Evolutionary conservation across 306 rosid species (phyloP).

Genomic region (Trichosanthes cucumerina): DNA sequence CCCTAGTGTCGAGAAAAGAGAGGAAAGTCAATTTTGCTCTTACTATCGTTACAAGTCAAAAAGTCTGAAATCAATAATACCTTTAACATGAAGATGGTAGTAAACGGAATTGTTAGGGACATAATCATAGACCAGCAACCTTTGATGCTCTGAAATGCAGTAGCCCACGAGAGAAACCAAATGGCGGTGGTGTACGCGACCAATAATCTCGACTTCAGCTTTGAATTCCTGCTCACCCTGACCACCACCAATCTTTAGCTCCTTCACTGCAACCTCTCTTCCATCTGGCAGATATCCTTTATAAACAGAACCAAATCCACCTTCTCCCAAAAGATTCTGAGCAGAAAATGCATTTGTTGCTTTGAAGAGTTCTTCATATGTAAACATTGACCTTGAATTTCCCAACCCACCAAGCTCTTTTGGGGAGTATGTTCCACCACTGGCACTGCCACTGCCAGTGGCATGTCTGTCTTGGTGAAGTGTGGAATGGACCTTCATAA

Average conservation of each 20-base stretch:
- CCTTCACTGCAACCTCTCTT: slow-evolving; percentile 79
- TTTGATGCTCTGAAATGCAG: slow-evolving; percentile 58
- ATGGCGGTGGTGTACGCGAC: slow-evolving; percentile 93
- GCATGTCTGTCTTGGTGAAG: slow-evolving; percentile 51
- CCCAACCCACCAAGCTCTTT: slow-evolving; percentile 52
- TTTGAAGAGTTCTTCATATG: slow-evolving; percentile 63
- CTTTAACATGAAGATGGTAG: slow-evolving; percentile 83
- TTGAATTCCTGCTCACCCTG: slow-evolving; percentile 89
- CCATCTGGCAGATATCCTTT: slow-evolving; percentile 82
- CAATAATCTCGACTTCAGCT: slow-evolving; percentile 83
- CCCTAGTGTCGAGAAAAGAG: slow-evolving; percentile 27
- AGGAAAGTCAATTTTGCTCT: slow-evolving; percentile 11
- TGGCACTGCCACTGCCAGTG: slow-evolving; percentile 35
- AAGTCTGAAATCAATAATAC: slow-evolving; percentile 10
- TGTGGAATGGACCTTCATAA: slow-evolving; percentile 56
- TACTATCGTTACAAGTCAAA: slow-evolving; percentile 12
- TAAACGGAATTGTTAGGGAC: slow-evolving; percentile 68
- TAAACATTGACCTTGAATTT: slow-evolving; percentile 75
- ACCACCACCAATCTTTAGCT: slow-evolving; percentile 71
- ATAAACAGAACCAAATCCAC: slow-evolving; percentile 88
- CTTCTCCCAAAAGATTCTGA: slow-evolving; percentile 77
- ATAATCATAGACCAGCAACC: slow-evolving; percentile 86
- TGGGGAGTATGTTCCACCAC: slow-evolving; percentile 35
- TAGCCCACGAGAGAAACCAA: slow-evolving; percentile 87
- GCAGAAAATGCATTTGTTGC: slow-evolving; percentile 70